Conservation (phyloP, 352 stramenopile species). For the Pythium apleroticum region DNA sequence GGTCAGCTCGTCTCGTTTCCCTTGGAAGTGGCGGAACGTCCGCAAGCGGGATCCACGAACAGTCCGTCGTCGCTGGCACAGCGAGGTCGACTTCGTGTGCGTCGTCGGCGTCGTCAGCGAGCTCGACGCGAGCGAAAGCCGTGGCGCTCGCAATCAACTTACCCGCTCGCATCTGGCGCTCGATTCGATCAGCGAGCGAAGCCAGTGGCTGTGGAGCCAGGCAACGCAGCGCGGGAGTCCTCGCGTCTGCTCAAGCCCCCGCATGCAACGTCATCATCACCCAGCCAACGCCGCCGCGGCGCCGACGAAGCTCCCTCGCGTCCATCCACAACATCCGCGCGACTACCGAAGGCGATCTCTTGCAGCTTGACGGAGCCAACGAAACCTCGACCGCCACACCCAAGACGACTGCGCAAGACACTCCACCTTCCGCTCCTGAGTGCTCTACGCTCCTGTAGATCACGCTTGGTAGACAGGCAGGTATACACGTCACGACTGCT, state of each 20-base stretch:
- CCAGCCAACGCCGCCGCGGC: neutral
- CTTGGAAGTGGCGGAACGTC: slow-evolving; percentile 1
- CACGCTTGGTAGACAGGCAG: no score
- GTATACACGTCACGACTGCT: slow-evolving; percentile 11
- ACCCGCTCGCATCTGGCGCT: slow-evolving; percentile 28
- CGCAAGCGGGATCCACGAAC: neutral
- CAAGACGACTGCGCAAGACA: neutral
- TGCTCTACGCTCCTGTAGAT: slow-evolving; percentile 1
- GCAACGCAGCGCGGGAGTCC: neutral
- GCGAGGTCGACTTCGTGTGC: neutral
- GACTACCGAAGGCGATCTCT: slow-evolving; percentile 14
- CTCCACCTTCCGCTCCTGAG: neutral
- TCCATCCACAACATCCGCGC: neutral
- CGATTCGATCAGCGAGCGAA: slow-evolving; percentile 13
- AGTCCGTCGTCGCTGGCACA: neutral
- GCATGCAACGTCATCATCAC: neutral
- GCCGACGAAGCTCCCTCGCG: neutral
- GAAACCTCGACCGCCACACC: neutral
- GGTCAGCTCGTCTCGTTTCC: slow-evolving; percentile 24
- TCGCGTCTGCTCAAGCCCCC: neutral
- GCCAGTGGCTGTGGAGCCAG: neutral
- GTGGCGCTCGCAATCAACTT: slow-evolving; percentile 24
- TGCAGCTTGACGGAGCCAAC: slow-evolving; percentile 9
- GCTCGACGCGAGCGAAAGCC: slow-evolving; percentile 10
- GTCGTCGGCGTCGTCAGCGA: neutral